Percentiles rank a stretch among this genome's conserved stretches.
Evolutionary conservation across 2,329 filamentous ascomycete genomes (phyloP).

Genomic region (Fusarium sp.): DNA sequence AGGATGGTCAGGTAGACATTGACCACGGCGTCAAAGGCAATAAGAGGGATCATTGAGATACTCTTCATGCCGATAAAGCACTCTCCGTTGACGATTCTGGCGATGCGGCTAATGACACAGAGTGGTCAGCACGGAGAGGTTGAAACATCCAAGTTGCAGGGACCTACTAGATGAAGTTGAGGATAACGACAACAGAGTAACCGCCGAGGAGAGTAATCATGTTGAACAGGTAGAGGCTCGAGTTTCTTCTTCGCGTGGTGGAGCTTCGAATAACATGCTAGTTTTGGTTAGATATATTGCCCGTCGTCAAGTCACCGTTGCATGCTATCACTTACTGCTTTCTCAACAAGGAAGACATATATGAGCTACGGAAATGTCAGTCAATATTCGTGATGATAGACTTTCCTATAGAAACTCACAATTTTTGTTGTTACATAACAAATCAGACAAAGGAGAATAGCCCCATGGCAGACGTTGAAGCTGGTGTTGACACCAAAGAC

Average conservation of each 20-base stretch:
- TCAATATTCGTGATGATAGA: no score
- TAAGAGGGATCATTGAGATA: constrained; percentile 67
- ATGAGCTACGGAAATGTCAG: constrained; percentile 54
- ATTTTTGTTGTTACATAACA: constrained; percentile 73
- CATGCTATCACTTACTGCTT: constrained; percentile 58
- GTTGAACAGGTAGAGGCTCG: constrained; percentile 69
- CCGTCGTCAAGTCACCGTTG: no score
- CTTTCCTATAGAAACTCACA: background rate
- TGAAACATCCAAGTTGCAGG: background rate
- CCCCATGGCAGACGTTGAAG: constrained; percentile 61
- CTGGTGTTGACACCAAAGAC: constrained; percentile 65
- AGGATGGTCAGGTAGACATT: constrained; percentile 70
- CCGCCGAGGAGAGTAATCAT: constrained; percentile 63
- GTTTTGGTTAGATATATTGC: background rate
- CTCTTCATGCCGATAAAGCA: constrained; percentile 71
- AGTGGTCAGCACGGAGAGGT: constrained; percentile 1
- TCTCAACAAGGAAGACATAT: constrained; percentile 72
- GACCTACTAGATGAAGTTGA: constrained; percentile 70
- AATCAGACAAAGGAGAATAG: constrained; percentile 67
- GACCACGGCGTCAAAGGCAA: constrained; percentile 67
- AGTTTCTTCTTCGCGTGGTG: constrained; percentile 60
- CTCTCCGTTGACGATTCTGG: constrained; percentile 61
- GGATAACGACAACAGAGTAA: constrained; percentile 58
- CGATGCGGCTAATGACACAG: constrained; percentile 58
- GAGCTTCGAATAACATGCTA: constrained; percentile 67